Evolutionary conservation across 2,329 filamentous ascomycete species (phyloP), one percentile per base, ranked within the genome.

Genomic region (Cercospora zeae-maydis): DNA sequence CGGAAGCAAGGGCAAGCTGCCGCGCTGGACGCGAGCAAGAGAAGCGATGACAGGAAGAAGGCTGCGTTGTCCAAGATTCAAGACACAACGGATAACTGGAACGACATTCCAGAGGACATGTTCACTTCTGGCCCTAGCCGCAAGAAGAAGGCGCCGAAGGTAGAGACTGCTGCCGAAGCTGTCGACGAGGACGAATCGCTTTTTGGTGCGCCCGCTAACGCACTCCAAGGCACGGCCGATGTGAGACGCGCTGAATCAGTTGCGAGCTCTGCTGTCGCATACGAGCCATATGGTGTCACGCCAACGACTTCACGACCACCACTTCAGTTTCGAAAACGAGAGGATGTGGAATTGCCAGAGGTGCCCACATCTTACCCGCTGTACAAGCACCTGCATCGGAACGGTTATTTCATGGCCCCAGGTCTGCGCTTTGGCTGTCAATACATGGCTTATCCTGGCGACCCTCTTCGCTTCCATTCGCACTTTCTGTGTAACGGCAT

Each of bases 361-460:
- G 77, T 78, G 4, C 79, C 84, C 2, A 76, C 78, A 16, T 87
- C 86, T 1, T 93, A 91, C 69, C 86, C 91, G 2, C 80, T 98
- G 21, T 96, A 92, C 77, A 86, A 85, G 36, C 88, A 95, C 74
- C 81, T 99, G 27, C 91, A 97, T 73, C 81, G 83, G 7, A 82
- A 84, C 16, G 90, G 89, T 55, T 97, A 93, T 78, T 98, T 89
- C 78, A 87, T 95, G 73, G 93, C 92, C 59, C 95, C 95, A 1
- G 95, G 95, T 8, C 83, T 99, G 58, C 90, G 95, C 27, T 99
- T 99, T 72, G 95, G 95, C 27, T 96, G 93, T 71, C 87, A 95
- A 72, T 97, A 96, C 77, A 92, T 92, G 69, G 91, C 96, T 4
- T 99, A 99, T 72, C 95, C 95, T 0, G 95, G 95, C 51, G 95